phyloP scores from a whole-genome alignment of 2,329 filamentous ascomycete species.

The Trichoderma brevicompactum region DNA sequence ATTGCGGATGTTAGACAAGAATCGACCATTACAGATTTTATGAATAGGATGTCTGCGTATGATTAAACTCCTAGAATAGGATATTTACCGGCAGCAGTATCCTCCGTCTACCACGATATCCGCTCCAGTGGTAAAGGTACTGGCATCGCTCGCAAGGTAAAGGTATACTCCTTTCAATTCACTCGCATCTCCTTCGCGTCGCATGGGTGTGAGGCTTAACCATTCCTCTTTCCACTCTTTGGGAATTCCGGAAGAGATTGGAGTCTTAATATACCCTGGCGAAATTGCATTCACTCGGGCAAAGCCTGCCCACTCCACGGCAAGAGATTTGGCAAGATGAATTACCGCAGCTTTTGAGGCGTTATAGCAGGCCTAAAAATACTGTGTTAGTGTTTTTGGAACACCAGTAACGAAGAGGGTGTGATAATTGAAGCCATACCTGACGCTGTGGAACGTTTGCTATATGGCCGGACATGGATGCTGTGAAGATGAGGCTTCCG shows the following conservation, averaged over 20 bases:
- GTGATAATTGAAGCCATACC: too few relatives aligned
- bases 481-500: too few relatives aligned
- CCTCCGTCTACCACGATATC: slow-evolving; percentile 30
- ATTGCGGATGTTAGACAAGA: too few relatives aligned
- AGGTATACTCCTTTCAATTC: slow-evolving; percentile 41
- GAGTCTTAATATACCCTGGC: slow-evolving; percentile 47
- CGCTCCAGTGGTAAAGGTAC: slow-evolving; percentile 18
- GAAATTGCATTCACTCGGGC: slow-evolving; percentile 47
- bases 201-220: slow-evolving; percentile 40
- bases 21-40: too few relatives aligned
- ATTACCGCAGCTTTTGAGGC: slow-evolving; percentile 48
- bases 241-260: slow-evolving; percentile 40
- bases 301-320: slow-evolving; percentile 51
- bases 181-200: slow-evolving; percentile 38
- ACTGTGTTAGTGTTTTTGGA: too few relatives aligned
- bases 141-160: slow-evolving; percentile 34
- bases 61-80: too few relatives aligned
- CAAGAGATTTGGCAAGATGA: slow-evolving; percentile 47
- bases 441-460: too few relatives aligned
- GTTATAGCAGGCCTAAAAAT: slow-evolving; percentile 47
- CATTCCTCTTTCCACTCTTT: slow-evolving; percentile 44
- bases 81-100: slow-evolving; percentile 34
- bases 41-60: too few relatives aligned
- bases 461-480: too few relatives aligned
- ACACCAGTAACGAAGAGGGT: too few relatives aligned